Percentiles rank a stretch among this genome's conserved stretches.
Conservation (phyloP, 2,329 filamentous ascomycete species). For the Raffaelea ambrosiae region DNA sequence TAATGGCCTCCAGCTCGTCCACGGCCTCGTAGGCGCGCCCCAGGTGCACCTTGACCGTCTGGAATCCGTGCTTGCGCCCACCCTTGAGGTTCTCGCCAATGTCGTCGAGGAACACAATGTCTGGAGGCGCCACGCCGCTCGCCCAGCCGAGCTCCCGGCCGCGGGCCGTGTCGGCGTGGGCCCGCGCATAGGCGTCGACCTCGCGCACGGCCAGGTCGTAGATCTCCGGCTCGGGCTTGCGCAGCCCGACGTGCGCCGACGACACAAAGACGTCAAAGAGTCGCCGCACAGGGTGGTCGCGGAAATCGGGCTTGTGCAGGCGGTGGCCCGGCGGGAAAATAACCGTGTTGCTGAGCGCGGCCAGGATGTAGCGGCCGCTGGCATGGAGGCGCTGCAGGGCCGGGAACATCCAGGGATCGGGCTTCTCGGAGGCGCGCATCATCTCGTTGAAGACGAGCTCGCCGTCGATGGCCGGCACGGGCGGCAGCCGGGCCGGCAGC, state of each 20-base stretch:
- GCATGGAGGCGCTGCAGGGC: slow-evolving; percentile 62
- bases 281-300: slow-evolving; percentile 48
- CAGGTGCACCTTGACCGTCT: slow-evolving; percentile 76
- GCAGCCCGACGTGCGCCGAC: slow-evolving; percentile 74
- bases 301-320: slow-evolving; percentile 47
- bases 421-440: slow-evolving; percentile 64
- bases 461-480: slow-evolving; percentile 65
- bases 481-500: slow-evolving; percentile 38
- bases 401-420: slow-evolving; percentile 84
- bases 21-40: slow-evolving; percentile 76
- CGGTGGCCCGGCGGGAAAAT: slow-evolving; percentile 71
- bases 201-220: slow-evolving; percentile 65
- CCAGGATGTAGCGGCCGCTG: slow-evolving; percentile 61
- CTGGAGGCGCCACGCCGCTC: slow-evolving; percentile 47
- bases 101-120: slow-evolving; percentile 85
- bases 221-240: slow-evolving; percentile 79
- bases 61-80: slow-evolving; percentile 64
- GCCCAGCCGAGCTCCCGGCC: slow-evolving; percentile 34
- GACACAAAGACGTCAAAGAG: slow-evolving; percentile 84
- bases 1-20: slow-evolving; percentile 66
- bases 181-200: slow-evolving; percentile 53
- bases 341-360: slow-evolving; percentile 82
- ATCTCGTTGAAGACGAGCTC: slow-evolving; percentile 82
- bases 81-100: slow-evolving; percentile 89
- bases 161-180: slow-evolving; percentile 32